phyloP scores from a whole-genome alignment of 139 green algal genomes.

The Microglena sp. region DNA sequence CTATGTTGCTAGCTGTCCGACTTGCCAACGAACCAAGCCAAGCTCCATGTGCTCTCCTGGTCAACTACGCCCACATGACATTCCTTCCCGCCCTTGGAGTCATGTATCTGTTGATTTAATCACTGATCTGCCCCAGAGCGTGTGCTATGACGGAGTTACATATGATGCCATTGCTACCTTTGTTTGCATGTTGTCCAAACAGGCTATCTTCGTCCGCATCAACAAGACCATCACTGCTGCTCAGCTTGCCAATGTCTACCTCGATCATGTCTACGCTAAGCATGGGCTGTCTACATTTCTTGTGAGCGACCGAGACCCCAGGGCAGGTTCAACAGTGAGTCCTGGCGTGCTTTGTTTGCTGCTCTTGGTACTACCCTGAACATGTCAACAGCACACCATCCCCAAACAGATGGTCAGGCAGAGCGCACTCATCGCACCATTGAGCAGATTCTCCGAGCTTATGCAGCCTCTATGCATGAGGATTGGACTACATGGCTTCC shows the following conservation, averaged over 20 bases:
- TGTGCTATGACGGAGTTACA: not conserved
- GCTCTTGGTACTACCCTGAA: not conserved
- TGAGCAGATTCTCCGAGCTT: conserved; percentile 10
- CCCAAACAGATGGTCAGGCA: too few species aligned
- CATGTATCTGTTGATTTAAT: conserved; percentile 50
- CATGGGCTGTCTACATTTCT: conserved; percentile 37
- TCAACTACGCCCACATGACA: conserved; percentile 27
- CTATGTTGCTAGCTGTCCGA: conserved; percentile 22
- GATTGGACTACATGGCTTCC: conserved; percentile 6
- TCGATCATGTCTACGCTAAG: conserved; percentile 24
- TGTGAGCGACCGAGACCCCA: conserved; percentile 40
- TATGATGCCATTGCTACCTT: conserved; percentile 39
- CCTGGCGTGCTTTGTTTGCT: conserved; percentile 17
- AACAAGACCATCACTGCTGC: conserved; percentile 18
- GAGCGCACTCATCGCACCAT: conserved; percentile 7
- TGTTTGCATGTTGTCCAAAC: conserved; percentile 46
- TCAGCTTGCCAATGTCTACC: conserved; percentile 28
- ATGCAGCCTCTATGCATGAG: not conserved
- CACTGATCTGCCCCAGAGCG: conserved; percentile 29
- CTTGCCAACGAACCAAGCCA: conserved; percentile 30
- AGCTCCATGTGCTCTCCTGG: conserved; percentile 13
- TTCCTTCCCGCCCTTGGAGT: conserved; percentile 28
- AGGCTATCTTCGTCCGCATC: conserved; percentile 30
- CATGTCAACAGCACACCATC: conserved; percentile 1
- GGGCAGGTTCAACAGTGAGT: too few species aligned